Percentiles rank a stretch among this genome's conserved stretches.
Evolutionary conservation across 1,284 basidiomycete species (phyloP).

Genomic region (Puccinia triticina): DNA sequence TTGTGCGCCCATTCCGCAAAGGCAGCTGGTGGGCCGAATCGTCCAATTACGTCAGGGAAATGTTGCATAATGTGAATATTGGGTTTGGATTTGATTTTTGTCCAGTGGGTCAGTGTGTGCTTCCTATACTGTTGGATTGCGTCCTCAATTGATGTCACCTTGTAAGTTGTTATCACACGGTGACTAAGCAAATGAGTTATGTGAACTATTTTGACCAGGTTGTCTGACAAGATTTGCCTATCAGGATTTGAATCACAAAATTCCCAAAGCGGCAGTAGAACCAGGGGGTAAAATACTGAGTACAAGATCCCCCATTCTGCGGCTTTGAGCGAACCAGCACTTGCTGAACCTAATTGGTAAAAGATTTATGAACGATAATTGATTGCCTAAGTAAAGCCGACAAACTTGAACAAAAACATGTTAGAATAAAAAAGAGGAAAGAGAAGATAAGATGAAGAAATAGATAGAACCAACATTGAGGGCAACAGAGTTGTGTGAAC

Average conservation of each 20-base stretch:
- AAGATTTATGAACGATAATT: no score
- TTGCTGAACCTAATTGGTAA: constrained; percentile 9
- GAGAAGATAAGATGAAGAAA: no score
- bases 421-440: no score
- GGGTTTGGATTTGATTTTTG: constrained; percentile 6
- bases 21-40: constrained; percentile 30
- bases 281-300: background rate
- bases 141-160: background rate
- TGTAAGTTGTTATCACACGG: background rate
- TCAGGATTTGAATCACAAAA: background rate
- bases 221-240: background rate
- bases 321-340: constrained; percentile 13
- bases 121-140: constrained; percentile 7
- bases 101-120: background rate
- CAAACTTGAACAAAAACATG: no score
- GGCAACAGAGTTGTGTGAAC: no score
- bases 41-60: background rate
- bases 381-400: no score
- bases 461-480: no score
- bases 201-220: constrained; percentile 13
- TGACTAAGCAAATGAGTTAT: background rate
- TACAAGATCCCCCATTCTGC: constrained; percentile 8
- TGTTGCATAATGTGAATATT: constrained; percentile 26
- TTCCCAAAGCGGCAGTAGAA: constrained; percentile 5
- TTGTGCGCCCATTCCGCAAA: constrained; percentile 22